Conservation (phyloP, 2,329 filamentous ascomycete genomes). For the Clonostachys byssicola region DNA sequence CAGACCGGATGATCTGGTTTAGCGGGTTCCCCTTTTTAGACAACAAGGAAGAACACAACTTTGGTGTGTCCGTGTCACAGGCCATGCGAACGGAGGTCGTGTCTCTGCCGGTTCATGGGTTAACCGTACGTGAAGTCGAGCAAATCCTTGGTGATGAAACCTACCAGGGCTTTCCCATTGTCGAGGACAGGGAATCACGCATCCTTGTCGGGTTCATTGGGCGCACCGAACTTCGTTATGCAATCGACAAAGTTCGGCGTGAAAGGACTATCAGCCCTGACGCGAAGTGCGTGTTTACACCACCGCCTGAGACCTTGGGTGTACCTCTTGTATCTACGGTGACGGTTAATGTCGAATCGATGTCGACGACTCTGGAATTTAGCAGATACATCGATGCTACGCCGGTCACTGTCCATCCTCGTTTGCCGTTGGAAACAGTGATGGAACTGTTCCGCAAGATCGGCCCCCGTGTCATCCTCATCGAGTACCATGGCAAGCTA, state of each 20-base stretch:
- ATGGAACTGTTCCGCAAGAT: constrained; percentile 99
- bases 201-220: constrained; percentile 88
- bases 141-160: constrained; percentile 70
- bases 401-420: constrained; percentile 85
- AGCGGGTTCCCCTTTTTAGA: constrained; percentile 96
- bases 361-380: constrained; percentile 64
- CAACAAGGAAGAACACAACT: constrained; percentile 95
- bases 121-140: constrained; percentile 75
- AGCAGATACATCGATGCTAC: constrained; percentile 85
- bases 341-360: constrained; percentile 54
- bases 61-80: constrained; percentile 87
- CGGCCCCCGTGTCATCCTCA: constrained; percentile 85
- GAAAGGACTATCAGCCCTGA: constrained; percentile 62
- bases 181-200: constrained; percentile 68
- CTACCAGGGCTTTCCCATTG: constrained; percentile 90
- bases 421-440: constrained; percentile 88
- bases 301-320: constrained; percentile 26
- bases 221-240: constrained; percentile 85
- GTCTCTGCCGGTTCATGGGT: constrained; percentile 68
- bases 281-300: constrained; percentile 71
- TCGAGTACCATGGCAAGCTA: constrained; percentile 83
- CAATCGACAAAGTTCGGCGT: constrained; percentile 73
- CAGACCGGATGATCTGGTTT: constrained; percentile 98
- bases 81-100: constrained; percentile 80
- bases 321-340: constrained; percentile 33